A percentile compares a stretch with the other conserved stretches of the same genome.
phyloP scores from a whole-genome alignment of 495 filamentous ascomycete genomes.

The Penicillium paxilli region DNA sequence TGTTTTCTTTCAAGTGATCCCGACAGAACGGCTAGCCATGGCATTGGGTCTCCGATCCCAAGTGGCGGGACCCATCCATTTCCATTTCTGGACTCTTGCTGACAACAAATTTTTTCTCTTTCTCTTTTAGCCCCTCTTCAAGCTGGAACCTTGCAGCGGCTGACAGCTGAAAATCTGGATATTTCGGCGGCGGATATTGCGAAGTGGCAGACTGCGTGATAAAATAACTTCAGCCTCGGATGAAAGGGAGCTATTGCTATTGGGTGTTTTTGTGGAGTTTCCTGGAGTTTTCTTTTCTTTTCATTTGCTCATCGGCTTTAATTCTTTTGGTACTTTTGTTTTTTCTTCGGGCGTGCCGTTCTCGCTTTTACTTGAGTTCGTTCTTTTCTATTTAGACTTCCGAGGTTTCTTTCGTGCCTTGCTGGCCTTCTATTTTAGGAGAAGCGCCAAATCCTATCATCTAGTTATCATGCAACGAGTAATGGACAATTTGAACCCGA shows the following conservation, averaged over 20 bases:
- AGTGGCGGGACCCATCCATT: not conserved
- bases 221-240: not conserved
- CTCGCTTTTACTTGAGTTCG: not conserved
- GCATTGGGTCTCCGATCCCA: not conserved
- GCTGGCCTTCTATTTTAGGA: not conserved
- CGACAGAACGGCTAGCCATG: not conserved
- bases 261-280: slow-evolving; percentile 16
- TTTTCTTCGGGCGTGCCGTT: not conserved
- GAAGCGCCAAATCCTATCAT: not conserved
- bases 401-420: slow-evolving; percentile 1
- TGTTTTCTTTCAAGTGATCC: not conserved
- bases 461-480: not conserved
- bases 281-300: slow-evolving; percentile 3
- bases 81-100: slow-evolving; percentile 14
- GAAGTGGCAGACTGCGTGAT: slow-evolving; percentile 35
- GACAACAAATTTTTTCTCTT: slow-evolving; percentile 4
- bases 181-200: slow-evolving; percentile 37
- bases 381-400: not conserved
- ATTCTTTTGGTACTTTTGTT: not conserved
- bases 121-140: slow-evolving; percentile 27
- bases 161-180: slow-evolving; percentile 39
- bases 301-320: not conserved
- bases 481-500: not conserved
- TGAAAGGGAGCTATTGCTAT: not conserved
- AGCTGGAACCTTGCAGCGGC: slow-evolving; percentile 26